These are phyloP conservation scores for Gleditsia sinensis DNA, from an alignment of 306 rosid species.

Conservation along the genomic window DNA sequence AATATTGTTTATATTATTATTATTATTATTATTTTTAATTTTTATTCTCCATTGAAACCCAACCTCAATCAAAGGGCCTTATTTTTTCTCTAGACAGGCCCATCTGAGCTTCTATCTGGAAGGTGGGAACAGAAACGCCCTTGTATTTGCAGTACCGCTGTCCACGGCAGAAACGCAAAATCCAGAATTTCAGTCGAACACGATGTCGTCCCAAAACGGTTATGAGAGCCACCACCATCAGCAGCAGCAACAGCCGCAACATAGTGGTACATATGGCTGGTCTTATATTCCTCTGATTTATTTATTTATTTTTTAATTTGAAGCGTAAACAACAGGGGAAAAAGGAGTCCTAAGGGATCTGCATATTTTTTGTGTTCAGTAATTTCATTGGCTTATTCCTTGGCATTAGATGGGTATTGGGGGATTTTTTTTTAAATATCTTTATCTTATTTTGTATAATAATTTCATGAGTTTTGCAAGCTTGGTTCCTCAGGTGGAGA, in stretches of 20 bases:
- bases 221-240: conserved; percentile 19
- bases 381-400: neutral
- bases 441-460: neutral
- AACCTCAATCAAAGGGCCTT: no score
- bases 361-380: neutral
- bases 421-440: neutral
- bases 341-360: neutral
- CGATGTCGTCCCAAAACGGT: conserved; percentile 44
- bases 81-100: no score
- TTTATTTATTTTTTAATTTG: neutral
- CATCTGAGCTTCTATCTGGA: neutral
- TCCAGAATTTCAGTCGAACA: conserved; percentile 5
- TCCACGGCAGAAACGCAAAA: conserved; percentile 3
- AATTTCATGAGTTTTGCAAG: neutral
- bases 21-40: no score
- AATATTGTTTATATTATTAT: no score
- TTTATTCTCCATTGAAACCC: no score
- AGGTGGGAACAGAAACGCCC: neutral
- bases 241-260: conserved; percentile 30
- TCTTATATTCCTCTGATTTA: neutral
- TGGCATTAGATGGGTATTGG: neutral
- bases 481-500: conserved; percentile 38
- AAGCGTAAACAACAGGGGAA: neutral
- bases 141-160: no score
- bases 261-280: neutral